Base-by-base conservation (phyloP, 2,329 filamentous ascomycete species). In the Elsinoe australis region DNA sequence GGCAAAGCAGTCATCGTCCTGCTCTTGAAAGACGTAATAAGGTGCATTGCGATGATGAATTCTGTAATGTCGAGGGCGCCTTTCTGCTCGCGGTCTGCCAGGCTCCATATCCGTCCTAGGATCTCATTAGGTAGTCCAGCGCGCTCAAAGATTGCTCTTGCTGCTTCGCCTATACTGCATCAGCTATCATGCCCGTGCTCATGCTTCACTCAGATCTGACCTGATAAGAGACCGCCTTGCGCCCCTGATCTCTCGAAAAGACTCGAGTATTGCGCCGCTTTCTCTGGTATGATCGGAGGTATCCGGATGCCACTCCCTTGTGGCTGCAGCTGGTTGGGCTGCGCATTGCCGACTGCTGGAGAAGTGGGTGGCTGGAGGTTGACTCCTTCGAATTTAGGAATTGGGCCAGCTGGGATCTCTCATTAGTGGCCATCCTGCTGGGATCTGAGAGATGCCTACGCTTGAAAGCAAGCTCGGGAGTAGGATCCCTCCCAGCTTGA, bases 21-120 rank as follows among this genome's bases (percentile, higher is more conserved):
- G 9, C 82, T 84, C 72, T 94, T 95, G 69, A 87, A 87, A 9
- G 88, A 95, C 10, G 87, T 90, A 53, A 98, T 75, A 52, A 98
- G 73, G 65, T 98, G 92, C 92, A 98, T 98, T 36, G 92, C 92
- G 60, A 98, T 94, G 61, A 95, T 85, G 64, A 98, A 98, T 59
- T 96, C 92, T 10, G 88, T 90, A 58, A 82, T 75, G 50, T 89
- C 85, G 28, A 98, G 74, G 24, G 84, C 81, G 44, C 92, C 92
- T 47, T 89, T 81, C 67, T 95, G 88, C 66, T 95, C 89, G 0
- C 87, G 92, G 64, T 98, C 92, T 17, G 89, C 85, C 52, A 98
- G 75, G 58, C 85, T 88, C 92, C 92, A 98, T 70, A 98, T 95
- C 56, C 85, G 82, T n/a, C 89, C 89, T 24, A 98, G 74, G 8